Percentiles rank a stretch among this genome's conserved stretches.
These are phyloP conservation scores for Rhizopus microsporus DNA, from an alignment of 371 early-diverging fungal genomes.

Conservation along the genomic window DNA sequence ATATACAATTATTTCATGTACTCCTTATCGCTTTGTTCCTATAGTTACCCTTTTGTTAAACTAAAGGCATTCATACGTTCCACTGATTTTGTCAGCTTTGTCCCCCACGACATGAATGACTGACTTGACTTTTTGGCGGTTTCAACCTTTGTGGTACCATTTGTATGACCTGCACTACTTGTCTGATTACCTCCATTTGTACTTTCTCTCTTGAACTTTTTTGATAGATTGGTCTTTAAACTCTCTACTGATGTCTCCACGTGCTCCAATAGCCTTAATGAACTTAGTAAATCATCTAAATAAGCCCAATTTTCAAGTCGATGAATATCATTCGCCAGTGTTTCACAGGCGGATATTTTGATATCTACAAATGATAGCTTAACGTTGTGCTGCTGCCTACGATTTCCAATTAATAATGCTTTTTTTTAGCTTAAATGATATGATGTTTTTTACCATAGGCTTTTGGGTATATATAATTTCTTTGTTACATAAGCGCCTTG, in stretches of 20 bases:
- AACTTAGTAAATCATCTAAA: slow-evolving; percentile 33
- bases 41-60: slow-evolving; percentile 40
- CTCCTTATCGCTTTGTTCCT: neutral
- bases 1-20: neutral
- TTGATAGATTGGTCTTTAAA: slow-evolving; percentile 35
- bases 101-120: slow-evolving; percentile 50
- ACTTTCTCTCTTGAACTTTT: slow-evolving; percentile 44
- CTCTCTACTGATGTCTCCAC: slow-evolving; percentile 40
- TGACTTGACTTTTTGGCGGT: slow-evolving; percentile 21
- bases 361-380: slow-evolving; percentile 54
- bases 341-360: slow-evolving; percentile 57
- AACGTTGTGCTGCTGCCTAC: slow-evolving; percentile 49
- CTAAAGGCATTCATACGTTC: slow-evolving; percentile 58
- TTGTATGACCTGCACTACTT: slow-evolving; percentile 3
- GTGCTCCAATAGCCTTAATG: slow-evolving; percentile 32
- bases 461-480: slow-evolving; percentile 59
- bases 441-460: slow-evolving; percentile 44
- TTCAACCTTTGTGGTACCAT: slow-evolving; percentile 11
- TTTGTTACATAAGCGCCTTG: slow-evolving; percentile 57
- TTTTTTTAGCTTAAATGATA: neutral
- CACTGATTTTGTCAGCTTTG: slow-evolving; percentile 51
- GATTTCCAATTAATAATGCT: neutral
- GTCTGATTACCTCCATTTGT: slow-evolving; percentile 2
- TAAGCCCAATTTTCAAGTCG: slow-evolving; percentile 42
- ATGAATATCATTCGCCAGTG: slow-evolving; percentile 31